These are phyloP conservation scores for Wickerhamiella lipophila DNA, from an alignment of 805 yeast species.

Conservation along the genomic window DNA sequence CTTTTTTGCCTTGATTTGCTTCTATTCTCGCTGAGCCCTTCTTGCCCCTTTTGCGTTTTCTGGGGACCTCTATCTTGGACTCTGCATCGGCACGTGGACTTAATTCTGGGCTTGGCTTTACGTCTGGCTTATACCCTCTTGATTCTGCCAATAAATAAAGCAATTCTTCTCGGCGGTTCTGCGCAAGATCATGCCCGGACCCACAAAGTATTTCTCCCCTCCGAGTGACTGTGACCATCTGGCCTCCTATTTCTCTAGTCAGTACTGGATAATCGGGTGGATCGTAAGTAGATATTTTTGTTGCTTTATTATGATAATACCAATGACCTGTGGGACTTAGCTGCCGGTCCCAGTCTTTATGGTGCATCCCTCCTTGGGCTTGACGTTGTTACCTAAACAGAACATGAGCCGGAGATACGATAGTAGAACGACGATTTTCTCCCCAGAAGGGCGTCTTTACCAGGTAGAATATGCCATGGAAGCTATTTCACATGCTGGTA, in stretches of 20 bases:
- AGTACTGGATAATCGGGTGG: constrained; percentile 2
- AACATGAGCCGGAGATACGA: constrained; percentile 89
- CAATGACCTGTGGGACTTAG: constrained; percentile 4
- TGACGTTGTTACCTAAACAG: background rate
- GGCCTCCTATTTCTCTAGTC: background rate
- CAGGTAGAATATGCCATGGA: constrained; percentile 96
- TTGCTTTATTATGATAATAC: background rate
- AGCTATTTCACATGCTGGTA: constrained; percentile 73
- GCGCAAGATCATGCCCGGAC: background rate
- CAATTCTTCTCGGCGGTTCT: background rate
- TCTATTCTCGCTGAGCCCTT: background rate
- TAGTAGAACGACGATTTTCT: constrained; percentile 94
- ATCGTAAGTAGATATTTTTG: constrained; percentile 2
- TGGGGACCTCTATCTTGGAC: too few species aligned
- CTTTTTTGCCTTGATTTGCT: too few species aligned
- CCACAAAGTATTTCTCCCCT: background rate
- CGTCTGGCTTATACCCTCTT: constrained; percentile 1
- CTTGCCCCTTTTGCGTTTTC: background rate
- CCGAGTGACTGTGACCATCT: background rate
- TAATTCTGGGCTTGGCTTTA: too few species aligned
- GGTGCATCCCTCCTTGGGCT: background rate
- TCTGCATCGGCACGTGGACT: too few species aligned
- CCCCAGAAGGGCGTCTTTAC: constrained; percentile 96
- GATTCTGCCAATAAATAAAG: constrained; percentile 2
- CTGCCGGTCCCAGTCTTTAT: background rate